Evolutionary conservation across 306 rosid genomes (phyloP).

Genomic region (Vigna unguiculata): DNA sequence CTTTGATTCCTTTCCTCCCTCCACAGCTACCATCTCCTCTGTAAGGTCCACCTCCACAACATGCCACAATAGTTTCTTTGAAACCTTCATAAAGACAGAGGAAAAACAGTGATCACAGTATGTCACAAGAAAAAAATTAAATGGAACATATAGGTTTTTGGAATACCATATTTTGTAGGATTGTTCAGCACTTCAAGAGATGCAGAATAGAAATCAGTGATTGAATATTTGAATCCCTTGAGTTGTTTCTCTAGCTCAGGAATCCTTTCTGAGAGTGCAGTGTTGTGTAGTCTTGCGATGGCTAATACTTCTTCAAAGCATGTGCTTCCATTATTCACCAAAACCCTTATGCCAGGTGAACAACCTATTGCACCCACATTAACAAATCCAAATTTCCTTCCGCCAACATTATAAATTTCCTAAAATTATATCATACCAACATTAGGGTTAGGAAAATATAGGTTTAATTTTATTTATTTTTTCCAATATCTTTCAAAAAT

Average conservation of each 20-base stretch:
- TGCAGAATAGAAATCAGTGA: constrained; percentile 30
- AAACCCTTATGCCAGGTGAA: constrained; percentile 39
- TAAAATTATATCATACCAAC: not conserved
- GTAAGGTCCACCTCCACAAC: constrained; percentile 15
- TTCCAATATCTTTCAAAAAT: too few species aligned
- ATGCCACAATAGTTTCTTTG: not conserved
- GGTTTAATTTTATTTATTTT: too few species aligned
- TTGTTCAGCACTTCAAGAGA: not conserved
- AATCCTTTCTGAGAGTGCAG: constrained; percentile 36
- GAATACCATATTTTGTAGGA: constrained; percentile 52
- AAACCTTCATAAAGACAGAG: not conserved
- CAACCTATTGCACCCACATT: constrained; percentile 46
- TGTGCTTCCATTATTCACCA: constrained; percentile 9
- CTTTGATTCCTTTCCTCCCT: constrained; percentile 8
- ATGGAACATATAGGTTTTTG: too few species aligned
- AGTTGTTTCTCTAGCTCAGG: constrained; percentile 43
- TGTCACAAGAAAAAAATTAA: not conserved
- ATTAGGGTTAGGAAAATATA: not conserved
- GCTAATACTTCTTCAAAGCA: constrained; percentile 46
- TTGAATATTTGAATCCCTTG: constrained; percentile 56
- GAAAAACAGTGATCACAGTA: not conserved
- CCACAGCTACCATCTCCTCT: constrained; percentile 21
- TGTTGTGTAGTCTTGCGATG: constrained; percentile 49
- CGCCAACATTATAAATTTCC: constrained; percentile 58
- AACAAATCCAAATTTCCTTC: constrained; percentile 60